Base-by-base conservation (phyloP, 805 yeast species). In the Teunomyces barrocoloradensis region DNA sequence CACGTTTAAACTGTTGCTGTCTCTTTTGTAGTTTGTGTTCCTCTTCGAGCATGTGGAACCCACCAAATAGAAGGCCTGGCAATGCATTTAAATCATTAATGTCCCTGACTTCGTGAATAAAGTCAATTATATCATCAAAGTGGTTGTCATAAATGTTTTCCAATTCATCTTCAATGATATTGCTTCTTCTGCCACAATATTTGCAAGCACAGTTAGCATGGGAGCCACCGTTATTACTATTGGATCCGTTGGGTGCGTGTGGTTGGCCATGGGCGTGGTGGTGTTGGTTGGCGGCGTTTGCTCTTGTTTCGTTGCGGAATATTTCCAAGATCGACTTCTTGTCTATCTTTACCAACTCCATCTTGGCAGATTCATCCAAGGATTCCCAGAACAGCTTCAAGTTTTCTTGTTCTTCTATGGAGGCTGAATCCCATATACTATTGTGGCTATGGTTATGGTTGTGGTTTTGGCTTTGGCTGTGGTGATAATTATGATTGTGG, bases 101-200 rank as follows among this genome's bases (percentile, higher is more conserved):
- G 54, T 68, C 71, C 51, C 69, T 64, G 10, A 68, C 60, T 44
- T 69, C 73, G 44, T 72, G 76, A 5, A 69, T 61, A 45, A 64
- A 64, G 33, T 65, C 69, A n/a, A 52, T 66, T 46, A 60, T 69
- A 44, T 60, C 80, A 33, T 79, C 82, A 52, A 82, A 84, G 57
- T 84, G 82, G 13, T 81, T 80, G 51, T 85, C 85, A 60, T 87
- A 89, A 5, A 88, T 77, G 46, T 78, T 79, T 56, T 84, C 89
- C 57, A 90, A 74, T 61, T 88, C 96, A 54, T 80, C 82, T 59
- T 87, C 94, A 52, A 89, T 78, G 12, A 88, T 81, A 43, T 72
- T 65, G 57, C 84, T 81, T 54, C 86, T 84, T 40, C 87, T 78
- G 2, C 91, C 92, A 68, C 97, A 91, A 15, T 81, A 81, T 3